phyloP scores from a whole-genome alignment of 2,329 filamentous ascomycete genomes.

The Fusarium armeniacum region DNA sequence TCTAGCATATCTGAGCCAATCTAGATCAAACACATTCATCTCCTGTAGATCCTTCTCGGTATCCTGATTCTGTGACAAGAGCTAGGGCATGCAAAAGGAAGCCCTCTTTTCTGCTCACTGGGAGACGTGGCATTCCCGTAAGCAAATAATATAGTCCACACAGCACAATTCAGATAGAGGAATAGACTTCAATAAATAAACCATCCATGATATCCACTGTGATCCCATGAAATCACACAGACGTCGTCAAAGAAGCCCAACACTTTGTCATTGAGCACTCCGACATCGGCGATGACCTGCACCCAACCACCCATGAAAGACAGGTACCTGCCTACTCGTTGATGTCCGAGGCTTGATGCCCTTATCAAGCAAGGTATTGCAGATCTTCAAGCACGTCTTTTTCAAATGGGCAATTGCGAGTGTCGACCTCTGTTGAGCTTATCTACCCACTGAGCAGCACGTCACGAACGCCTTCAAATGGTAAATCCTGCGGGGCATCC shows the following conservation, averaged over 20 bases:
- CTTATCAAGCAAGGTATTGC: neutral
- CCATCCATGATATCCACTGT: neutral
- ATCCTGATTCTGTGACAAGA: conserved; percentile 6
- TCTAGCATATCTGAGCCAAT: neutral
- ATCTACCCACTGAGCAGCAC: conserved; percentile 8
- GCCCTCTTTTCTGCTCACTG: neutral
- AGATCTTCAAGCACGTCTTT: neutral
- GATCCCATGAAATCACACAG: neutral
- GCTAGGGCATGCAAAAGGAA: neutral
- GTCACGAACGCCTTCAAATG: conserved; percentile 2
- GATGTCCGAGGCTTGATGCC: neutral
- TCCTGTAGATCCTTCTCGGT: neutral
- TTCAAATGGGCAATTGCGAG: neutral
- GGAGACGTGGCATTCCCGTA: neutral
- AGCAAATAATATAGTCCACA: neutral
- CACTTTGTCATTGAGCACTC: conserved; percentile 2
- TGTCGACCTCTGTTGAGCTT: neutral
- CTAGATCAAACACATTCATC: neutral
- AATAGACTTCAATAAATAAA: neutral
- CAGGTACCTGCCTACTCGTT: conserved; percentile 1
- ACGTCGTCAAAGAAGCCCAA: neutral
- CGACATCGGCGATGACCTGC: conserved; percentile 19
- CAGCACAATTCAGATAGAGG: too few relatives aligned
- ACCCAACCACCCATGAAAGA: conserved; percentile 4
- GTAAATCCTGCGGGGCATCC: conserved; percentile 2